These are phyloP conservation scores for Galerina marginata DNA, from an alignment of 768 basidiomycete genomes.

Conservation along the genomic window DNA sequence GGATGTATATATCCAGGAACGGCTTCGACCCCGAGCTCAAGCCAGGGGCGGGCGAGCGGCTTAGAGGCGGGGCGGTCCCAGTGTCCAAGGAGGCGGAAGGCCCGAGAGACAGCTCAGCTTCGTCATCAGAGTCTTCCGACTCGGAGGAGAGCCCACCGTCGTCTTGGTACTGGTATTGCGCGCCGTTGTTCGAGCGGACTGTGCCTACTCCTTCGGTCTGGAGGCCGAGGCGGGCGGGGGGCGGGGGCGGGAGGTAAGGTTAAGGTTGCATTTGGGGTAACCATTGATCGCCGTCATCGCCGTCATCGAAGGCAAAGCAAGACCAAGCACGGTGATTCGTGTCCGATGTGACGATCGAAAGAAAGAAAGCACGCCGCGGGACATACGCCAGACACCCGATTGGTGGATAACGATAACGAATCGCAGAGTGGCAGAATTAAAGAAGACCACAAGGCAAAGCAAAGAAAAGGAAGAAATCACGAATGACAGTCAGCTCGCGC, in stretches of 20 bases:
- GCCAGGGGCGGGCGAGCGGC: constrained; percentile 17
- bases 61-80: constrained; percentile 17
- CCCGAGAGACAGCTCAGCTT: constrained; percentile 14
- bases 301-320: too few relatives aligned
- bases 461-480: neutral
- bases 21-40: constrained; percentile 11
- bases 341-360: too few relatives aligned
- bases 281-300: too few relatives aligned
- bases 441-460: neutral
- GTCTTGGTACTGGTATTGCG: constrained; percentile 55
- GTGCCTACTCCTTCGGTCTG: constrained; percentile 91
- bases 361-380: too few relatives aligned
- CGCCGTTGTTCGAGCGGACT: constrained; percentile 62
- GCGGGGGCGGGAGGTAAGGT: too few relatives aligned
- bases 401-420: neutral
- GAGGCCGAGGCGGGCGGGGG: neutral
- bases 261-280: too few relatives aligned
- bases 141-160: constrained; percentile 74
- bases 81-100: constrained; percentile 20
- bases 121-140: constrained; percentile 38
- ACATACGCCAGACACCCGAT: too few relatives aligned
- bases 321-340: too few relatives aligned
- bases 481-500: neutral
- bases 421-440: neutral
- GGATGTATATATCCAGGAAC: constrained; percentile 26